Base-by-base conservation (phyloP, 179 eudicot species). In the Carnegiea gigantea region DNA sequence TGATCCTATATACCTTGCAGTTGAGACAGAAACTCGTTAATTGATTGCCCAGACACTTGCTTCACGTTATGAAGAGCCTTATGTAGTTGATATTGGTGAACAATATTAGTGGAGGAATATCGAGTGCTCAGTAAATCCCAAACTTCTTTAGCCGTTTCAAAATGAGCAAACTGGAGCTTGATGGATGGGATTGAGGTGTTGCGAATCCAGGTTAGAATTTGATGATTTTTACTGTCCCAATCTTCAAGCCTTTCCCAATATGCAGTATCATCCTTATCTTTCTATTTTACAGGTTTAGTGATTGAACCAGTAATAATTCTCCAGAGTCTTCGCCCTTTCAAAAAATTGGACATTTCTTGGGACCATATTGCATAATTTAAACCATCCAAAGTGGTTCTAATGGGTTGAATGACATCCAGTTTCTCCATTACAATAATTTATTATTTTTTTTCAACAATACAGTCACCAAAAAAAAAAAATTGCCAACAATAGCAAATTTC, bases 201-300 rank as follows among this genome's bases (percentile, higher is more conserved):
- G 33, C 33, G 33, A 30, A 30, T 30, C 33, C 2, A 30, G 33
- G 1, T 30, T 2, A 30, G 33, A 30, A 2, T 30, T 62, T 71
- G 13, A 18, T 71, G 46, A 30, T 71, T 71, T 38, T 71, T 71
- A 28, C 75, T 26, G 11, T 71, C 75, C 75, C 75, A 71, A 71
- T 71, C 75, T 18, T 71, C 75, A 71, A 71, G 75, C 10, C 15
- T n/a, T 71, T 71, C 75, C 20, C 30, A 30, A 30, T 30, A 30
- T 30, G 33, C 33, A 30, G 33, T 30, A 30, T 30, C 33, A 30
- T 30, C 33, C 38, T 71, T 10, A 71, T 71, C 75, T 30, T 71
- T 28, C 7, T 71, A 18, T 71, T 28, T 71, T 8, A 30, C 18
- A 33, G 75, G 75, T 26, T 28, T 38, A n/a, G n/a, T n/a, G n/a